phyloP scores from a whole-genome alignment of 1,139 yeast species.

The Kazachstania sp. region DNA sequence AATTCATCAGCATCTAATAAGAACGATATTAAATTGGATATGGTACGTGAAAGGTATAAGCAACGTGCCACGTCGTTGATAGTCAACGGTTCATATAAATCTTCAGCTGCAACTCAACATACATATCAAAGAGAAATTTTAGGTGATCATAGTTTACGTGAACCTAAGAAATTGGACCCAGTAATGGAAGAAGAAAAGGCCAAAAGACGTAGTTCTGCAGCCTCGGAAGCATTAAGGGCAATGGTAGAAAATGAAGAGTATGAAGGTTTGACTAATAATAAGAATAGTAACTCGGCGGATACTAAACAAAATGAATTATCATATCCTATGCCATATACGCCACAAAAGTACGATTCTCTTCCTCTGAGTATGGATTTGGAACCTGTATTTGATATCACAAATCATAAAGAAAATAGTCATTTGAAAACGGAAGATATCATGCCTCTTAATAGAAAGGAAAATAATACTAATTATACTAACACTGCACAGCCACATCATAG shows the following conservation, averaged over 20 bases:
- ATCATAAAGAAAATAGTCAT: background rate
- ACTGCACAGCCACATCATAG: background rate
- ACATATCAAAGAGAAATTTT: conserved; percentile 23
- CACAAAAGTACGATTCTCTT: background rate
- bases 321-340: background rate
- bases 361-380: background rate
- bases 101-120: conserved; percentile 25
- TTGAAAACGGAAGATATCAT: background rate
- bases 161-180: background rate
- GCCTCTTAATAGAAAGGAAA: background rate
- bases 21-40: conserved; percentile 10
- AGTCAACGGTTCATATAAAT: conserved; percentile 20
- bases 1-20: background rate
- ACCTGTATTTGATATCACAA: background rate
- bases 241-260: conserved; percentile 34
- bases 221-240: conserved; percentile 59
- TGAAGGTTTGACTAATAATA: background rate
- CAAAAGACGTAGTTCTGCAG: conserved; percentile 36
- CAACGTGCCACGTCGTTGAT: conserved; percentile 14
- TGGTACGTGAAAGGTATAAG: conserved; percentile 22
- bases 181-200: conserved; percentile 11
- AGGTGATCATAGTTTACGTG: background rate
- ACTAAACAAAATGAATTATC: no score
- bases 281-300: background rate
- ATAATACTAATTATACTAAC: background rate